Conservation (phyloP, 2,329 filamentous ascomycete genomes). For the Exophiala spinifera region DNA sequence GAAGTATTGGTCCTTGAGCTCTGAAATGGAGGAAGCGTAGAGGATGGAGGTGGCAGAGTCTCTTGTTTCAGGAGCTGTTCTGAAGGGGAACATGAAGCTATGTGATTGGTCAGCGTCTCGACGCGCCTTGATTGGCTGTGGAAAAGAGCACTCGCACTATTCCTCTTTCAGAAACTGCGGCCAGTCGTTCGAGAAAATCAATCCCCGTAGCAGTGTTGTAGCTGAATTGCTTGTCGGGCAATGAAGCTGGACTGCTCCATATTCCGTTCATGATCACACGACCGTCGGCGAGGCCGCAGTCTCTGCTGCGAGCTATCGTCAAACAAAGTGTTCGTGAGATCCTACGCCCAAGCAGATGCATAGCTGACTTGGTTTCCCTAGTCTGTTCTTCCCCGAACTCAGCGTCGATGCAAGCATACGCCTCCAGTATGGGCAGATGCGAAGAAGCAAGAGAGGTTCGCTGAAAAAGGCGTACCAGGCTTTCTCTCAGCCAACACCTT, state of each 20-base stretch:
- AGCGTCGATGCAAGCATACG: constrained; percentile 23
- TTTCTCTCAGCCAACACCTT: constrained; percentile 69
- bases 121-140: not conserved
- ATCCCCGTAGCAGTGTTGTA: constrained; percentile 6
- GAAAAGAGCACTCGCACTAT: not conserved
- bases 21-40: constrained; percentile 8
- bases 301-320: constrained; percentile 24
- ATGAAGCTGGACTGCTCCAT: constrained; percentile 7
- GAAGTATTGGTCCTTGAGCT: constrained; percentile 20
- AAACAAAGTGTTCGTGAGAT: constrained; percentile 14
- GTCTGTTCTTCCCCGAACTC: constrained; percentile 24
- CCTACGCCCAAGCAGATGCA: not conserved
- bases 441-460: constrained; percentile 25
- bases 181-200: not conserved
- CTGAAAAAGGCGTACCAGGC: constrained; percentile 59
- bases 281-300: constrained; percentile 27
- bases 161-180: constrained; percentile 8
- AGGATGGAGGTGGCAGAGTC: constrained; percentile 15
- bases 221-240: not conserved
- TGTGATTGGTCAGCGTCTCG: constrained; percentile 14
- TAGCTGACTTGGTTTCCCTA: constrained; percentile 2
- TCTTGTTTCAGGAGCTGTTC: constrained; percentile 20
- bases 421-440: constrained; percentile 17
- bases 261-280: constrained; percentile 25
- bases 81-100: constrained; percentile 8